Percentiles rank a stretch among this genome's conserved stretches.
Conservation (phyloP, 495 filamentous ascomycete species). For the Hypoxylon subgilvum region DNA sequence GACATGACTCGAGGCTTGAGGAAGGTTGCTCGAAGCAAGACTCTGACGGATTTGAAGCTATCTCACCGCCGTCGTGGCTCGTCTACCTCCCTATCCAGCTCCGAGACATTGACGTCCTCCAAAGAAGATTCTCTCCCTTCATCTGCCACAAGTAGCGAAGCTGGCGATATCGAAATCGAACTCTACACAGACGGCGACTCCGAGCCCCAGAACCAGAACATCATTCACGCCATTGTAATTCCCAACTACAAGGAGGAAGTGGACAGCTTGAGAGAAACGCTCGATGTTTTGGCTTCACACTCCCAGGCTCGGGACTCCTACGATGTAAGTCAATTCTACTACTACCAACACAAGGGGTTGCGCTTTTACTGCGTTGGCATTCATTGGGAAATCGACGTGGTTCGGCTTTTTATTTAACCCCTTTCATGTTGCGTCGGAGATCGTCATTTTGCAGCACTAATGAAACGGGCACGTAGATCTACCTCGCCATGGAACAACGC, state of each 20-base stretch:
- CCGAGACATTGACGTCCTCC: conserved; percentile 57
- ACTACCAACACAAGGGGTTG: no score
- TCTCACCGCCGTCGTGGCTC: conserved; percentile 55
- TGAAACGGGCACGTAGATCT: conserved; percentile 53
- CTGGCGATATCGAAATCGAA: conserved; percentile 52
- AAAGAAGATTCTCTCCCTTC: conserved; percentile 45
- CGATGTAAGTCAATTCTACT: conserved; percentile 59
- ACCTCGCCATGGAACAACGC: conserved; percentile 73
- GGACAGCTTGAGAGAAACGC: conserved; percentile 66
- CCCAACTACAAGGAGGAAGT: conserved; percentile 75
- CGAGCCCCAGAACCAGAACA: conserved; percentile 47
- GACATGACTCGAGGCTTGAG: conserved; percentile 51
- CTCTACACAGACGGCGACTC: conserved; percentile 47
- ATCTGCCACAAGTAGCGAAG: conserved; percentile 56
- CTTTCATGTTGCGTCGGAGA: conserved; percentile 1
- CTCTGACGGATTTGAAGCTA: conserved; percentile 50
- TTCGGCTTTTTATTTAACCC: neutral
- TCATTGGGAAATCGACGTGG: no score
- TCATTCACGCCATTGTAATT: conserved; percentile 69
- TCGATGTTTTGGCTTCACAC: conserved; percentile 69
- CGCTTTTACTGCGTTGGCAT: no score
- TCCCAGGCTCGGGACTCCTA: conserved; percentile 66
- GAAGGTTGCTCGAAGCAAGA: conserved; percentile 48
- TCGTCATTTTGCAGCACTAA: conserved; percentile 10
- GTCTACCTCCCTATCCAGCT: conserved; percentile 57